phyloP scores from a whole-genome alignment of 1,284 basidiomycete species.

The Sanghuangporus sanghuang region DNA sequence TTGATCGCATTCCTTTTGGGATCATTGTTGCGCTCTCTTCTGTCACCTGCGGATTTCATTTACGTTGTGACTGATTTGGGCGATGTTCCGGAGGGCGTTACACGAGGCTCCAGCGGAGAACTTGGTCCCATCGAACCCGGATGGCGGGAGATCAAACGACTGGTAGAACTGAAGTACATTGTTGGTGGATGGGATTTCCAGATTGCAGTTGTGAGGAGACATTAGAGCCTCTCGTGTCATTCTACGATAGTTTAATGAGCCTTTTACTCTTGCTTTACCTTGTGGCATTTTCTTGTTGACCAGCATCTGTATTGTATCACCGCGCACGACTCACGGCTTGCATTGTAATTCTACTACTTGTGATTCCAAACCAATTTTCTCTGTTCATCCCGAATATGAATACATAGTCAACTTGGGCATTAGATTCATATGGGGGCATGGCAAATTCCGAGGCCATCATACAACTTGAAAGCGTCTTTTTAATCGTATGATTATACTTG shows the following conservation, averaged over 20 bases:
- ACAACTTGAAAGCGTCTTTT: too few relatives aligned
- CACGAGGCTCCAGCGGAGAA: conserved; percentile 28
- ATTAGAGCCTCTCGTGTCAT: conserved; percentile 31
- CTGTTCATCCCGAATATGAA: too few relatives aligned
- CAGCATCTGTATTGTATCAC: conserved; percentile 2
- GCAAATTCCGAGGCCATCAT: too few relatives aligned
- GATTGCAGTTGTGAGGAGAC: conserved; percentile 71
- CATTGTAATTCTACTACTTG: background rate
- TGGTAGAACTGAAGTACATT: conserved; percentile 76
- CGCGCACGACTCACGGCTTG: background rate
- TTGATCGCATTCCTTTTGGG: conserved; percentile 90
- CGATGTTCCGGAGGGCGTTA: conserved; percentile 27
- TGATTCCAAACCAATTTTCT: background rate
- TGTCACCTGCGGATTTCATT: conserved; percentile 91
- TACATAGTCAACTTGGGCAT: too few relatives aligned
- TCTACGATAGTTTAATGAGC: background rate
- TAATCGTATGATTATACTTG: too few relatives aligned
- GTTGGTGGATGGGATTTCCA: conserved; percentile 79
- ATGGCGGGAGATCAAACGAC: conserved; percentile 79
- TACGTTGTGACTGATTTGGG: conserved; percentile 59
- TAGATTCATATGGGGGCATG: too few relatives aligned
- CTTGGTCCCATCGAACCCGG: conserved; percentile 40
- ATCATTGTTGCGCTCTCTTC: conserved; percentile 79
- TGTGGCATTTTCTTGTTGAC: background rate
- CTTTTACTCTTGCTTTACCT: conserved; percentile 1